Conservation (phyloP, 2,329 filamentous ascomycete species). For the Fusarium solani-melongenae region DNA sequence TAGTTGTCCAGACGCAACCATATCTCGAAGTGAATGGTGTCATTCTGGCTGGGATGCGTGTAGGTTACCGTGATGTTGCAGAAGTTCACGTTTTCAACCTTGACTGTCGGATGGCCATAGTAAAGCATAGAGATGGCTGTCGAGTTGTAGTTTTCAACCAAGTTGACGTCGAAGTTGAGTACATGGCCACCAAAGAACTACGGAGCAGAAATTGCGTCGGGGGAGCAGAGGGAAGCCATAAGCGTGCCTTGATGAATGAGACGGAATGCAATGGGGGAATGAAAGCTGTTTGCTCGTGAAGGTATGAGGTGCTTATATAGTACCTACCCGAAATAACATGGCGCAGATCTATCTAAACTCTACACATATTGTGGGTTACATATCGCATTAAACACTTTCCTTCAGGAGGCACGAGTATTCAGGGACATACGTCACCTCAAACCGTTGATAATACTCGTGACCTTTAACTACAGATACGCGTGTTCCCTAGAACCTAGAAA, state of each 20-base stretch:
- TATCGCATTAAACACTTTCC: neutral
- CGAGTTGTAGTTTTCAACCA: neutral
- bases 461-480: neutral
- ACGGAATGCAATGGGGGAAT: neutral
- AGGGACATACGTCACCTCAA: neutral
- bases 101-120: neutral
- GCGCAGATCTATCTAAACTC: neutral
- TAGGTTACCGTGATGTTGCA: neutral
- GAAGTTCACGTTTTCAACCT: neutral
- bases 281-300: neutral
- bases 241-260: neutral
- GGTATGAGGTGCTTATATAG: neutral
- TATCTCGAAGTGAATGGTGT: neutral
- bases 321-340: neutral
- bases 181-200: neutral
- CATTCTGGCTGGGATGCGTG: neutral
- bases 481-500: neutral
- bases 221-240: neutral
- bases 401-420: neutral
- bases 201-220: fast-evolving
- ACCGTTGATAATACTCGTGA: neutral
- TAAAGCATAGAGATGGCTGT: neutral
- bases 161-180: neutral
- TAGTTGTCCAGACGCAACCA: neutral
- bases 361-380: neutral